These are phyloP conservation scores for Desmodesmus armatus DNA, from an alignment of 139 green algal species.

Conservation along the genomic window DNA sequence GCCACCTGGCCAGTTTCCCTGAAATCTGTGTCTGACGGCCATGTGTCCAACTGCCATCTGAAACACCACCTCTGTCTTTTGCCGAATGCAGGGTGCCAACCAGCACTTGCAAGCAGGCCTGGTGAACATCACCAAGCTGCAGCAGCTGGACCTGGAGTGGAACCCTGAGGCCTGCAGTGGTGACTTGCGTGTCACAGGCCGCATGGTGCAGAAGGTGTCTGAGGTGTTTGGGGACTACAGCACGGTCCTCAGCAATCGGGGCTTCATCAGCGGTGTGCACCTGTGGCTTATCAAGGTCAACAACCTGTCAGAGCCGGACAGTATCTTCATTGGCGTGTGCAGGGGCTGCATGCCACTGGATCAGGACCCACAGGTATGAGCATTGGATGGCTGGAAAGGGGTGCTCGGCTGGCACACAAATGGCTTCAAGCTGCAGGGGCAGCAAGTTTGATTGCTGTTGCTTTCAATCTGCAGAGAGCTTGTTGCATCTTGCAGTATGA, in stretches of 20 bases:
- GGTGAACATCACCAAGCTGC: conserved; percentile 76
- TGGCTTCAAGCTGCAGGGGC: not conserved
- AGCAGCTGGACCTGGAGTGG: conserved; percentile 70
- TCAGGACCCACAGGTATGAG: conserved; percentile 64
- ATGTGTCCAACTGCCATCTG: no score
- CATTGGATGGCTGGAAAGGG: not conserved
- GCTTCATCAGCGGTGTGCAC: conserved; percentile 74
- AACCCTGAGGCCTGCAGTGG: conserved; percentile 63
- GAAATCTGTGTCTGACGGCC: no score
- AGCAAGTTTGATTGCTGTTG: not conserved
- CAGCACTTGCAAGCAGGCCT: conserved; percentile 59
- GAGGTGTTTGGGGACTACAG: conserved; percentile 75
- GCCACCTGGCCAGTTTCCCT: no score
- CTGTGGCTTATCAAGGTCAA: conserved; percentile 74
- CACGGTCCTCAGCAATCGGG: conserved; percentile 66
- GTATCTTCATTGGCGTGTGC: conserved; percentile 76
- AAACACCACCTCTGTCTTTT: no score
- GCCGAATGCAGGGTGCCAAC: conserved; percentile 35
- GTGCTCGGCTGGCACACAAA: not conserved
- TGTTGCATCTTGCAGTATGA: not conserved
- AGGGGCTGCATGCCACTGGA: conserved; percentile 73
- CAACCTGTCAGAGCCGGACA: conserved; percentile 71
- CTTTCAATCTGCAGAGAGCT: no score
- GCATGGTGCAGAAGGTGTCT: conserved; percentile 64
- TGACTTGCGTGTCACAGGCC: conserved; percentile 61